These are phyloP conservation scores for Bonia amplexicaulis DNA, from an alignment of 176 grass and related monocot genomes.

Conservation along the genomic window DNA sequence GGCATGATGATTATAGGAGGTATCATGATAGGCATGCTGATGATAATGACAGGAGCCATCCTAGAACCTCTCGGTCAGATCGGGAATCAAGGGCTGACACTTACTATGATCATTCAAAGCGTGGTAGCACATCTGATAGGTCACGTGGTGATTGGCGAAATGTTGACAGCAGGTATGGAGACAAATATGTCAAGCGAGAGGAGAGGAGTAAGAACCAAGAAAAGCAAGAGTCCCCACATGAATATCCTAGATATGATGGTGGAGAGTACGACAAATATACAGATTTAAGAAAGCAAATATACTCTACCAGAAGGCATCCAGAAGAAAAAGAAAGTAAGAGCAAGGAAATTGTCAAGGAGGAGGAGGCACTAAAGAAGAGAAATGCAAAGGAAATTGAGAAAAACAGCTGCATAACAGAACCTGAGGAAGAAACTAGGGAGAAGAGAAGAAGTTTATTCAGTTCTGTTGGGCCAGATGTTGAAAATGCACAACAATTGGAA, in stretches of 20 bases:
- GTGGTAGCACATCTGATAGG: slow-evolving; percentile 40
- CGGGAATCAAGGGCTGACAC: slow-evolving; percentile 47
- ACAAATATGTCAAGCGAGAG: slow-evolving; percentile 38
- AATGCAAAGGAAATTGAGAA: slow-evolving; percentile 64
- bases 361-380: slow-evolving; percentile 40
- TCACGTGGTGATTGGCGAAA: slow-evolving; percentile 35
- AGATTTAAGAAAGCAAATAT: slow-evolving; percentile 33
- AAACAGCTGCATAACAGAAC: slow-evolving; percentile 7
- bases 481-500: slow-evolving; percentile 27
- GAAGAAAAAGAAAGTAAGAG: slow-evolving; percentile 44
- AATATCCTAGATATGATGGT: slow-evolving; percentile 23
- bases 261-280: slow-evolving; percentile 42
- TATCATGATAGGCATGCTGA: slow-evolving; percentile 48
- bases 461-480: slow-evolving; percentile 33
- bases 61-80: slow-evolving; percentile 47
- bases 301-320: slow-evolving; percentile 30
- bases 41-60: slow-evolving; percentile 52
- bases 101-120: slow-evolving; percentile 39
- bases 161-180: slow-evolving; percentile 33
- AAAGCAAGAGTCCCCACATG: slow-evolving; percentile 28
- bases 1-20: slow-evolving; percentile 68
- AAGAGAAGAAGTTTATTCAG: slow-evolving; percentile 60
- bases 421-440: slow-evolving; percentile 32
- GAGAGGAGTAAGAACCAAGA: slow-evolving; percentile 48
- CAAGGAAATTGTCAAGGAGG: slow-evolving; percentile 48